Percentiles rank a stretch among this genome's conserved stretches.
phyloP scores from a whole-genome alignment of 495 filamentous ascomycete species.

The Trypethelium eluteriae region DNA sequence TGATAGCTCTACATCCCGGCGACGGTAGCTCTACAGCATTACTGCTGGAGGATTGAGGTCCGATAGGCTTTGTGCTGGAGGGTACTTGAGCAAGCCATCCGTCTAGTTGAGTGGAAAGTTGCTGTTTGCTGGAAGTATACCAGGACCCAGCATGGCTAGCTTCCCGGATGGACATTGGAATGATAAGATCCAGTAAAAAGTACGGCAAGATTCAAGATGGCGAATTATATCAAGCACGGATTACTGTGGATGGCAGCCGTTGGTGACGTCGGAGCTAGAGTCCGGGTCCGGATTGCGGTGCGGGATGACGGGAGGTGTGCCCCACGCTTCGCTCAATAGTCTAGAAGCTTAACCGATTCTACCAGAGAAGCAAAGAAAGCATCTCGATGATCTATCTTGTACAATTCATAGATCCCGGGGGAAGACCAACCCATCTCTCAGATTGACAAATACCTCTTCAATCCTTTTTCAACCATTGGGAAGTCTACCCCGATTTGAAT shows the following conservation, averaged over 20 bases:
- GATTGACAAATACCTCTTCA: too few relatives aligned
- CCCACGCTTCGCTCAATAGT: too few relatives aligned
- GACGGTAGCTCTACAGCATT: conserved; percentile 56
- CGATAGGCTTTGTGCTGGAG: conserved; percentile 42
- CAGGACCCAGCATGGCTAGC: conserved; percentile 74
- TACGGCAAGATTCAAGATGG: neutral
- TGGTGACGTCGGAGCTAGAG: conserved; percentile 2
- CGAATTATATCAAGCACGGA: neutral
- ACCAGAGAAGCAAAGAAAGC: too few relatives aligned
- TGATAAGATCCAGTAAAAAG: neutral
- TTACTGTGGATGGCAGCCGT: neutral
- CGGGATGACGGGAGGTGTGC: too few relatives aligned
- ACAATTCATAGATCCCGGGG: too few relatives aligned
- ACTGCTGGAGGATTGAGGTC: conserved; percentile 35
- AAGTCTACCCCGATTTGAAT: too few relatives aligned
- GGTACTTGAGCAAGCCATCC: conserved; percentile 70
- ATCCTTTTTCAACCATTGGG: too few relatives aligned
- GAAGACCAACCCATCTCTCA: too few relatives aligned
- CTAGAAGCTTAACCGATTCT: too few relatives aligned
- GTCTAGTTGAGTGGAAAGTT: conserved; percentile 66
- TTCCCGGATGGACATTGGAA: conserved; percentile 41
- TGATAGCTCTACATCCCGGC: conserved; percentile 74
- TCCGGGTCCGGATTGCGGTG: neutral
- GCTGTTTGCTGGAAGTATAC: conserved; percentile 59
- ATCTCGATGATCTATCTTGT: too few relatives aligned